A percentile compares a stretch with the other conserved stretches of the same genome.
Conservation (phyloP, 1,139 yeast genomes). For the Taphrina flavorubra region DNA sequence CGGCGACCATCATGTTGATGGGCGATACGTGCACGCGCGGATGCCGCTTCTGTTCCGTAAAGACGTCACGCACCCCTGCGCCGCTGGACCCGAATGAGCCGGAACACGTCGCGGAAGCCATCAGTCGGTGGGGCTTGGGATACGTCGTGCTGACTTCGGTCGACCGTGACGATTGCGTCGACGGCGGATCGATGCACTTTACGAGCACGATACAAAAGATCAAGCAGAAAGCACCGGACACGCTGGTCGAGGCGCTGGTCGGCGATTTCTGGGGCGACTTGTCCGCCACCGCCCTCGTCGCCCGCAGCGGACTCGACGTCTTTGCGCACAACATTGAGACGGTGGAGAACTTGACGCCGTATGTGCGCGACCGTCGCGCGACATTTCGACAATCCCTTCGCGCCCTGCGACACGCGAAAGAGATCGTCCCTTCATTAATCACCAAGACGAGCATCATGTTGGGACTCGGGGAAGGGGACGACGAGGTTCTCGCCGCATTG, state of each 20-base stretch:
- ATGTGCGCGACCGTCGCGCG: conserved; percentile 94
- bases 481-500: conserved; percentile 76
- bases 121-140: conserved; percentile 97
- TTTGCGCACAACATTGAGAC: conserved; percentile 98
- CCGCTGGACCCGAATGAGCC: conserved; percentile 96
- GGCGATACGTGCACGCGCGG: conserved; percentile 99
- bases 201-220: conserved; percentile 84
- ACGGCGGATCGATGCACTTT: conserved; percentile 92
- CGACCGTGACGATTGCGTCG: conserved; percentile 91
- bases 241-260: conserved; percentile 87
- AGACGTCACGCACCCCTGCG: conserved; percentile 84
- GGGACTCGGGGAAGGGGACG: conserved; percentile 96
- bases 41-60: conserved; percentile 95
- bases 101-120: conserved; percentile 96
- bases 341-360: conserved; percentile 93
- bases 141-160: conserved; percentile 97
- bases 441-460: conserved; percentile 96
- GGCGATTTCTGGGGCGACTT: conserved; percentile 96
- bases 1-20: conserved; percentile 97
- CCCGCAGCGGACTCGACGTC: conserved; percentile 87
- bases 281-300: conserved; percentile 78
- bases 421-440: conserved; percentile 71
- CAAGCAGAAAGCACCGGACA: conserved; percentile 86
- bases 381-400: conserved; percentile 85
- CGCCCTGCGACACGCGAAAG: conserved; percentile 80